A percentile compares a stretch with the other conserved stretches of the same genome.
These are phyloP conservation scores for Lepraria neglecta DNA, from an alignment of 495 filamentous ascomycete genomes.

Conservation along the genomic window DNA sequence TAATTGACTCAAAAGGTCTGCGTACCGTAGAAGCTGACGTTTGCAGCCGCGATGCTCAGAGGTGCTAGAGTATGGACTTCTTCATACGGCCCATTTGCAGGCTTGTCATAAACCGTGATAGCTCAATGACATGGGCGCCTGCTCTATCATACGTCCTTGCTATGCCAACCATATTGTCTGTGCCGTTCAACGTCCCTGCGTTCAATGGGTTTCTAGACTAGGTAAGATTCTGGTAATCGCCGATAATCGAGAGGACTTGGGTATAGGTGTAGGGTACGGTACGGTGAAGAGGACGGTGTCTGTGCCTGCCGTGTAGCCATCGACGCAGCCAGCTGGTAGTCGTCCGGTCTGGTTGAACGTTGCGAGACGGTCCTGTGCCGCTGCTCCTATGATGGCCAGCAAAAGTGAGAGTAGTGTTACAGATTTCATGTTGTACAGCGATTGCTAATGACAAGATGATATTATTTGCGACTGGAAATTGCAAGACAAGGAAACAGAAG, in stretches of 20 bases:
- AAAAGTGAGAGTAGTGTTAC: neutral
- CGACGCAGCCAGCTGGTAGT: slow-evolving; percentile 17
- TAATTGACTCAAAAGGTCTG: neutral
- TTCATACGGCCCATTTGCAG: slow-evolving; percentile 26
- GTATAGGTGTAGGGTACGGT: slow-evolving; percentile 30
- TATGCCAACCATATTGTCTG: slow-evolving; percentile 27
- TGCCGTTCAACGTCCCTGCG: slow-evolving; percentile 26
- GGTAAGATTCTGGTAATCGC: slow-evolving; percentile 30
- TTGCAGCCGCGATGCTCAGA: slow-evolving; percentile 17
- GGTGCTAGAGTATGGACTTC: slow-evolving; percentile 21
- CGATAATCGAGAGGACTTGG: slow-evolving; percentile 29
- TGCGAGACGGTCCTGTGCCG: slow-evolving; percentile 9
- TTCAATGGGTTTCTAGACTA: slow-evolving; percentile 24
- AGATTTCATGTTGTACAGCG: neutral
- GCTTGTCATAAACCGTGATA: slow-evolving; percentile 28
- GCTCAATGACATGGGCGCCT: slow-evolving; percentile 29
- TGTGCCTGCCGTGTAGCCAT: slow-evolving; percentile 25
- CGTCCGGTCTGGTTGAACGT: slow-evolving; percentile 14
- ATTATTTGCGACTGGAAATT: neutral
- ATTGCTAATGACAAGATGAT: neutral
- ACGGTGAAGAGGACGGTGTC: slow-evolving; percentile 27
- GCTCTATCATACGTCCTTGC: slow-evolving; percentile 23
- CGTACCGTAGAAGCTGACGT: slow-evolving; percentile 28
- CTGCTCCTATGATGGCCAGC: neutral
- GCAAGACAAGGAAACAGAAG: neutral